phyloP scores from a whole-genome alignment of 164 flowering plant genomes.

The Liquidambar formosana region DNA sequence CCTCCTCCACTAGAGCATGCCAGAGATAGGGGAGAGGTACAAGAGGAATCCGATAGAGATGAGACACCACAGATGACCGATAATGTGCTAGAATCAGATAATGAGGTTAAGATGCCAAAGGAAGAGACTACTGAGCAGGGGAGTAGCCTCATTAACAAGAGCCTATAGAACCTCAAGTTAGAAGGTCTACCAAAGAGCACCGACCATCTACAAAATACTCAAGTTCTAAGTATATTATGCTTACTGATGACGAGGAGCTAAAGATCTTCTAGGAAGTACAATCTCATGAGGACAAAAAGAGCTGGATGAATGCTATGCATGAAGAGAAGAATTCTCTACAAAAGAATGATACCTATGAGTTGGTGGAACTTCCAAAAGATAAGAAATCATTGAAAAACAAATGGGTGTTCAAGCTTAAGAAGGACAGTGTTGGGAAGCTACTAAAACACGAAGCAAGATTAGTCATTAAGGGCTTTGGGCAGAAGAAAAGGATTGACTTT shows the following conservation, averaged over 20 bases:
- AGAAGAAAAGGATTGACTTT: neutral
- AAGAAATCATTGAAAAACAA: neutral
- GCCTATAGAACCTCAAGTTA: neutral
- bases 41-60: too few relatives aligned
- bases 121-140: neutral
- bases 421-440: too few relatives aligned
- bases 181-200: conserved; percentile 2
- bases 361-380: neutral
- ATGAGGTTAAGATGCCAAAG: neutral
- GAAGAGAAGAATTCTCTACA: neutral
- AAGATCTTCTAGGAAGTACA: neutral
- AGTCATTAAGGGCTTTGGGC: neutral
- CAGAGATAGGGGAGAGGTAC: neutral
- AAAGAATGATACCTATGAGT: too few relatives aligned
- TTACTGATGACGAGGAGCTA: conserved; percentile 11
- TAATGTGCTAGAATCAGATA: neutral
- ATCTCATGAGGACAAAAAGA: neutral
- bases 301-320: neutral
- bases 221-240: neutral
- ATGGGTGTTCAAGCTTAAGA: neutral
- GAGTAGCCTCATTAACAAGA: neutral
- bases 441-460: neutral
- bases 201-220: neutral
- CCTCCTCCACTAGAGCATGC: neutral
- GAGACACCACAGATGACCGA: neutral